Evolutionary conservation across 2,329 filamentous ascomycete species (phyloP), one percentile per base, ranked within the genome.

Genomic region (Tetracladium maxilliforme): DNA sequence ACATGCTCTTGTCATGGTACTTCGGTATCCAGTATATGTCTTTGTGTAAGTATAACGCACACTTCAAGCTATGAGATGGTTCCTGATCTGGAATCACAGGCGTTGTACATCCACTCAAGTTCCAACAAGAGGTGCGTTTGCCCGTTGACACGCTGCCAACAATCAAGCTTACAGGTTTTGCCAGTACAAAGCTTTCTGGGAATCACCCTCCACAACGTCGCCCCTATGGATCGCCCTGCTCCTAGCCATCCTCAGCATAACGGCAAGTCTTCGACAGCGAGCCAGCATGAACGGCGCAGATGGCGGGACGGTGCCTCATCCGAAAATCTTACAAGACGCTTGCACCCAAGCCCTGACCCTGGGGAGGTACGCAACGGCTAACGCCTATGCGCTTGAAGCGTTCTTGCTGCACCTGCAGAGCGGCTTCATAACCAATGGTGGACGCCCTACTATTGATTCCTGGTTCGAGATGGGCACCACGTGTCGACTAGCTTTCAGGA

Each of bases 1-100:
- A 21, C 28, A 25, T 8, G 23, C 45, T 70, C 19, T 50, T 69
- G 31, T 57, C 56, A 34, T 47, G 57, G 23, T 70, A 66, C 37
- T 70, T 70, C 36, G 51, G 52, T 27, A 62, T 61, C 0, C 54
- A 58, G 32, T 63, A 54, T 27, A 61, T 64, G n/a, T 60, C 62
- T 20, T 51, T 61, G 30, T 54, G 38, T 39, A 34, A 31, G 43
- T n/a, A n/a, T n/a, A n/a, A n/a, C n/a, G n/a, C n/a, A n/a, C n/a
- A n/a, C n/a, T n/a, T n/a, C n/a, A n/a, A n/a, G n/a, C n/a, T n/a
- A n/a, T n/a, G n/a, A n/a, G n/a, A n/a, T n/a, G n/a, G n/a, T n/a
- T n/a, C n/a, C n/a, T n/a, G n/a, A n/a, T n/a, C n/a, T n/a, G n/a
- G n/a, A n/a, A n/a, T n/a, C n/a, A n/a, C n/a, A n/a, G 41, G 64